Evolutionary conservation across 768 basidiomycete species (phyloP).

Genomic region (Tricholoma sp.): DNA sequence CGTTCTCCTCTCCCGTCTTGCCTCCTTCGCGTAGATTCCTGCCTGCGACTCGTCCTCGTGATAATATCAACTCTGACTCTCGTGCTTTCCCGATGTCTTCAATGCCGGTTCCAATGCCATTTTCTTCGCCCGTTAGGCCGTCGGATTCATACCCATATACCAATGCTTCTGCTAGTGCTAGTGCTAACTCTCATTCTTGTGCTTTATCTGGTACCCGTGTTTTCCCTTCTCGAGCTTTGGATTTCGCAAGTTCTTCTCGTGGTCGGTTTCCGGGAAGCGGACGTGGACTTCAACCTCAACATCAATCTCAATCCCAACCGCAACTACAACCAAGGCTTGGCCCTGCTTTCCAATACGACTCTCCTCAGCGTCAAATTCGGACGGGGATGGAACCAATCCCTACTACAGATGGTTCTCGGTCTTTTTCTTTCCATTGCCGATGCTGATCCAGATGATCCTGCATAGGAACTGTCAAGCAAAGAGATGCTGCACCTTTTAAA

Average conservation of each 20-base stretch:
- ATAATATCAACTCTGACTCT: background rate
- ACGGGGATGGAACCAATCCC: background rate
- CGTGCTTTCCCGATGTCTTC: background rate
- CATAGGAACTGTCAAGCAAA: background rate
- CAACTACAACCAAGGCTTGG: background rate
- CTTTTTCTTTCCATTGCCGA: background rate
- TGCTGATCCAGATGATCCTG: background rate
- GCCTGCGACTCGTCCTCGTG: background rate
- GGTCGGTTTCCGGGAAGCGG: background rate
- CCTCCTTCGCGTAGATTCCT: background rate
- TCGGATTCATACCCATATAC: background rate
- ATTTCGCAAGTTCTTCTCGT: background rate
- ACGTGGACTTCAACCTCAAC: background rate
- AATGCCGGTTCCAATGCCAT: background rate
- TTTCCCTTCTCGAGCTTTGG: background rate
- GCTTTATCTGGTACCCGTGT: background rate
- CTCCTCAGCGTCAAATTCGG: background rate
- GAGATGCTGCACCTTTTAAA: background rate
- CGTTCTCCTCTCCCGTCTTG: background rate
- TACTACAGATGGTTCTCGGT: background rate
- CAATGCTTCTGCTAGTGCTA: background rate
- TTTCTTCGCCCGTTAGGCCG: background rate
- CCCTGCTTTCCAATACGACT: background rate
- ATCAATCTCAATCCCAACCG: background rate
- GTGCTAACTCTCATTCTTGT: background rate